Evolutionary conservation across 768 basidiomycete species (phyloP).

Genomic region (Mycena galericulata): DNA sequence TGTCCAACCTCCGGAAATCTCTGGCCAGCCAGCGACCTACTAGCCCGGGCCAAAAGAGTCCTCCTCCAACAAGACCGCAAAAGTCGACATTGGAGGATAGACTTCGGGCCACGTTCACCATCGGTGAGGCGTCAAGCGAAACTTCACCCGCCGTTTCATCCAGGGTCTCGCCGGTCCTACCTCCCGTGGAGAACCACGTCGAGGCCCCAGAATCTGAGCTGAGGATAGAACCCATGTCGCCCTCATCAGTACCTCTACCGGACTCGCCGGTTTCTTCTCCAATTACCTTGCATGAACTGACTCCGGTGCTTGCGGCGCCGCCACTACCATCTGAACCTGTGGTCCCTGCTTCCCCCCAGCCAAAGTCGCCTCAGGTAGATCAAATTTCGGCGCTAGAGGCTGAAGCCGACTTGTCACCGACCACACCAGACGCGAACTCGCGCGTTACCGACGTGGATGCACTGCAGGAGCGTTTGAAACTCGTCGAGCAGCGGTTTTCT

Average conservation of each 20-base stretch:
- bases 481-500: conserved; percentile 82
- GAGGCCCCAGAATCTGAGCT: conserved; percentile 1
- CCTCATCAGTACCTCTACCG: conserved; percentile 58
- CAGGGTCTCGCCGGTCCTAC: conserved; percentile 56
- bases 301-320: conserved; percentile 3
- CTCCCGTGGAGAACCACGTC: conserved; percentile 3
- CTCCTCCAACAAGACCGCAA: conserved; percentile 41
- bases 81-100: conserved; percentile 82
- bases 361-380: conserved; percentile 8
- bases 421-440: background rate
- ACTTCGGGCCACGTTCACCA: conserved; percentile 70
- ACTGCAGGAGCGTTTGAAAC: conserved; percentile 73
- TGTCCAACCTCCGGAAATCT: conserved; percentile 73
- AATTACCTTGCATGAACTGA: conserved; percentile 27
- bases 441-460: conserved; percentile 58
- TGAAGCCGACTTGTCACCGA: background rate
- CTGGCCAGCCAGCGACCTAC: conserved; percentile 63
- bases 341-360: conserved; percentile 15
- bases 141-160: conserved; percentile 56
- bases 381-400: conserved; percentile 16
- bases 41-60: conserved; percentile 49
- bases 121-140: conserved; percentile 64
- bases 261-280: conserved; percentile 49
- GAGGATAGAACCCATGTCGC: conserved; percentile 52
- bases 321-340: background rate